Evolutionary conservation across 1,284 basidiomycete genomes (phyloP).

Genomic region (Puccinia horiana): DNA sequence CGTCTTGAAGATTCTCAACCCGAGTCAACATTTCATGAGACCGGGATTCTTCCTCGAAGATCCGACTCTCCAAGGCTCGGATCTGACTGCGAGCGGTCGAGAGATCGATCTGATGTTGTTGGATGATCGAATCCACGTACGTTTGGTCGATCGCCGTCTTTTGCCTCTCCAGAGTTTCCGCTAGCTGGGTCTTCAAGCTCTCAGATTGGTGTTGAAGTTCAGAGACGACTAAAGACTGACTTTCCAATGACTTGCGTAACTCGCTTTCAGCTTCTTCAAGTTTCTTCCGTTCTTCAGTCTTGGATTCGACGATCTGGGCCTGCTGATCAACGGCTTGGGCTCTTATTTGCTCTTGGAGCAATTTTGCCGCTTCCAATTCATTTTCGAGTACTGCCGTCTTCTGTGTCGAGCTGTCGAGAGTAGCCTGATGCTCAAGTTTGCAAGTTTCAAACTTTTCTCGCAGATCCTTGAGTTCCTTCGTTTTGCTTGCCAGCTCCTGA

Average conservation of each 20-base stretch:
- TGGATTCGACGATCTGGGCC: not conserved
- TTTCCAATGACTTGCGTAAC: conserved; percentile 5
- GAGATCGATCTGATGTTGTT: conserved; percentile 49
- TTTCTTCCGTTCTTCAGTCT: not conserved
- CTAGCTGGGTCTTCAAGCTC: conserved; percentile 4
- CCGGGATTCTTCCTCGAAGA: conserved; percentile 48
- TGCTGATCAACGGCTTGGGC: not conserved
- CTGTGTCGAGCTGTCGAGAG: not conserved
- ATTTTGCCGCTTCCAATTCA: conserved; percentile 14
- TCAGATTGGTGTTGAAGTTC: conserved; percentile 16
- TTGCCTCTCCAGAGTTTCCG: not conserved
- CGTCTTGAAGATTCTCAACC: conserved; percentile 42
- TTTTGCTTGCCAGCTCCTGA: conserved; percentile 2
- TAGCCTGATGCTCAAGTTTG: conserved; percentile 5
- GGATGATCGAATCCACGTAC: conserved; percentile 47
- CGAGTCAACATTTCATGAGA: conserved; percentile 49
- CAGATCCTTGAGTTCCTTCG: conserved; percentile 28
- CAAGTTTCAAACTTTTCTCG: not conserved
- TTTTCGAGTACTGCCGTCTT: conserved; percentile 4
- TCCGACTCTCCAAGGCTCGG: conserved; percentile 33
- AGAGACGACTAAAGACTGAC: not conserved
- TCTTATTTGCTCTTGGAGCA: not conserved
- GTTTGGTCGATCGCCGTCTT: conserved; percentile 30
- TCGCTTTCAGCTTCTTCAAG: conserved; percentile 20
- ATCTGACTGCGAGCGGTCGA: conserved; percentile 49